Evolutionary conservation across 345 rosid species (phyloP), one percentile per base, ranked within the genome.

Genomic region (Pistacia atlantica): DNA sequence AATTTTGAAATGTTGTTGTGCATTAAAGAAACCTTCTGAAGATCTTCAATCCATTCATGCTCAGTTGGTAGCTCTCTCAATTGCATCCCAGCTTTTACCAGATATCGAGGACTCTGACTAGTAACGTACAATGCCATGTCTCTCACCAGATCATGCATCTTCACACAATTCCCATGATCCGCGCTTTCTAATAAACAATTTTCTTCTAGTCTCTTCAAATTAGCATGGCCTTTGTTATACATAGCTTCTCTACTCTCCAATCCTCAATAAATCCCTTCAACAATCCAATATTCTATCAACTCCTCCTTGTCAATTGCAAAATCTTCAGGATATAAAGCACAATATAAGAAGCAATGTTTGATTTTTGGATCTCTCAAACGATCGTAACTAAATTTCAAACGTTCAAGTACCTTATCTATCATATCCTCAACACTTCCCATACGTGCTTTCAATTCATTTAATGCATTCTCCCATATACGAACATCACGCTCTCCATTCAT

Each of bases 121-220:
- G 25, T 65, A 60, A 77, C 78, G 46, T 45, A 59, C 51, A 76
- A 18, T 17, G 83, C 79, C 82, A 65, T 51, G 14, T 63, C 79
- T 58, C 80, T 73, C 7, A 78, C 60, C 66, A 84, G 59, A 35
- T 73, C 79, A 62, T 84, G 79, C 84, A 81, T 81, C 78, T 58
- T 76, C 18, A 79, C 71, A 17, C 2, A 13, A 11, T 17, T 14
- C 17, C 28, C 17, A 0, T 56, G 11, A 49, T 58, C 6, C 2
- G 13, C 28, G 1, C 22, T 5, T 54, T 81, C 76, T 58, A 83
- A 51, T 65, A 81, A 65, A 31, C 77, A 51, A 0, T 74, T 75
- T 0, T 72, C 64, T 59, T 55, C 77, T 9, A 86, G 79, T 60
- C 57, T 78, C n/a, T 33, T 31, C 5, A 80, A 65, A 8, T 79